Conservation (phyloP, 1,139 yeast genomes). For the Nadsonia commutata region DNA sequence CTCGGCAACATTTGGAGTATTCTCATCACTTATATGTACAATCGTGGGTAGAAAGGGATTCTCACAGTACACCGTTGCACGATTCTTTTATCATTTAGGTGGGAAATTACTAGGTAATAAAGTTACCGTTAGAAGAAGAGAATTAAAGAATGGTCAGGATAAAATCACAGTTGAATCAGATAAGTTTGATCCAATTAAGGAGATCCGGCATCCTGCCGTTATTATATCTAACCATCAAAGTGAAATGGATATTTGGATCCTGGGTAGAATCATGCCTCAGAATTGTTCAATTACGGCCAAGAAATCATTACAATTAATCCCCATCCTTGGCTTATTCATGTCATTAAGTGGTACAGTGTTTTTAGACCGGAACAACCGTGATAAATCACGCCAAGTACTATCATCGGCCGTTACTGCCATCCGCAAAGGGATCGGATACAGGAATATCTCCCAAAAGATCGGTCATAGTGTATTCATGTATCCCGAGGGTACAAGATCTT, state of each 20-base stretch:
- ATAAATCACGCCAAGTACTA: slow-evolving; percentile 60
- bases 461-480: slow-evolving; percentile 63
- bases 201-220: slow-evolving; percentile 47
- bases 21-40: slow-evolving; percentile 55
- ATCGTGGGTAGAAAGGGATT: slow-evolving; percentile 61
- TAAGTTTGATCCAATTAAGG: background rate
- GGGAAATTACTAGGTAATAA: slow-evolving; percentile 51
- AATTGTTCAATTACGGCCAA: slow-evolving; percentile 91
- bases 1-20: slow-evolving; percentile 29
- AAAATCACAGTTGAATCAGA: background rate
- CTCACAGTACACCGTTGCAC: slow-evolving; percentile 83
- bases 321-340: slow-evolving; percentile 98
- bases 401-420: slow-evolving; percentile 51
- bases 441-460: slow-evolving; percentile 1
- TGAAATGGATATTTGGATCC: slow-evolving; percentile 63
- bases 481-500: slow-evolving; percentile 91
- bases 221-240: slow-evolving; percentile 81
- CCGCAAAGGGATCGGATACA: slow-evolving; percentile 31
- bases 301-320: slow-evolving; percentile 65
- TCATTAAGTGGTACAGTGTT: slow-evolving; percentile 78
- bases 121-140: slow-evolving; percentile 51
- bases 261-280: slow-evolving; percentile 75
- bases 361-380: slow-evolving; percentile 69
- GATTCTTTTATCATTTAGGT: slow-evolving; percentile 54
- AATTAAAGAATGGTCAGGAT: slow-evolving; percentile 26